phyloP scores from a whole-genome alignment of 495 filamentous ascomycete species.

The Trichoderma erinaceum region DNA sequence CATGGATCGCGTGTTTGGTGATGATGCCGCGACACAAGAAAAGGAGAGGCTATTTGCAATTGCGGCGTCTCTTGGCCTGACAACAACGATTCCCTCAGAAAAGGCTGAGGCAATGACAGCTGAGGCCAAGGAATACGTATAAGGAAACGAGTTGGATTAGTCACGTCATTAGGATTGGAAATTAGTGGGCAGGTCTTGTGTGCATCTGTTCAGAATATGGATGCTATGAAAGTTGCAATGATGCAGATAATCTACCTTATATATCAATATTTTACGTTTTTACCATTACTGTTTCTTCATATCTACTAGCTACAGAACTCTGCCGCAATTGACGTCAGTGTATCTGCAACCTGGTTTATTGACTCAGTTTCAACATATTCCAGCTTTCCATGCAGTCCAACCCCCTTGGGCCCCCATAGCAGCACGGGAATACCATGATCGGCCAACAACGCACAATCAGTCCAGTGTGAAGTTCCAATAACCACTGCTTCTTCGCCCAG shows the following conservation, averaged over 20 bases:
- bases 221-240: neutral
- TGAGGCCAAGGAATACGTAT: constrained; percentile 5
- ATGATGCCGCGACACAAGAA: constrained; percentile 22
- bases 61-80: constrained; percentile 26
- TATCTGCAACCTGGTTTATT: constrained; percentile 22
- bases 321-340: constrained; percentile 17
- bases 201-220: no score
- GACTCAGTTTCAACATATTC: constrained; percentile 39
- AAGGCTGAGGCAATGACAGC: constrained; percentile 24
- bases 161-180: neutral
- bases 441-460: constrained; percentile 38
- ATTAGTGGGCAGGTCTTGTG: neutral
- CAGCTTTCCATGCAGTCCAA: constrained; percentile 39
- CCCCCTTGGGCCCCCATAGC: constrained; percentile 38
- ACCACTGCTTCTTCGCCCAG: constrained; percentile 16
- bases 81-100: constrained; percentile 20
- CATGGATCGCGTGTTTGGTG: constrained; percentile 29
- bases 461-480: constrained; percentile 33
- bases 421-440: constrained; percentile 36
- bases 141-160: neutral
- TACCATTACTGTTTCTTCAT: no score
- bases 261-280: neutral
- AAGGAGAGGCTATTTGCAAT: constrained; percentile 20
- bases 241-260: neutral
- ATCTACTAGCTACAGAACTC: constrained; percentile 15